Conservation (phyloP, 371 early-diverging fungal genomes). For the Dentiscutata heterogama region DNA sequence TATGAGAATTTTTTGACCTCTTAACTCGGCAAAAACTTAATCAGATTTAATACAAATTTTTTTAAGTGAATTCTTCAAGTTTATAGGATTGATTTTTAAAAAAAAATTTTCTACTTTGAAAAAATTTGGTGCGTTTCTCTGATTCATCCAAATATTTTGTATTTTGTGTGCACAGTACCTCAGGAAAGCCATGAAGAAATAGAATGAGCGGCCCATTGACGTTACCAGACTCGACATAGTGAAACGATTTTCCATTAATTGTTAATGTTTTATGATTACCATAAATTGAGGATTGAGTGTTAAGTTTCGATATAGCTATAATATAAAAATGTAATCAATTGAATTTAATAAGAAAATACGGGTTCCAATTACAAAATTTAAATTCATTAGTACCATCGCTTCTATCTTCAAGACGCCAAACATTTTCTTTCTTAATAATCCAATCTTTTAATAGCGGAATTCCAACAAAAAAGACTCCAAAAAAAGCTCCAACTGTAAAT, state of each 20-base stretch:
- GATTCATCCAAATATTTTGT: too few relatives aligned
- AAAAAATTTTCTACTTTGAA: too few relatives aligned
- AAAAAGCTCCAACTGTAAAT: background rate
- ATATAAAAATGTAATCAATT: background rate
- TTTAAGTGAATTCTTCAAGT: too few relatives aligned
- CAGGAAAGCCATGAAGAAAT: conserved; percentile 47
- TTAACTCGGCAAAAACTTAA: too few relatives aligned
- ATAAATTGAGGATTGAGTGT: conserved; percentile 27
- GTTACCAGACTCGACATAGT: conserved; percentile 44
- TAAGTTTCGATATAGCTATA: conserved; percentile 28
- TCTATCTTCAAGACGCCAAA: conserved; percentile 7
- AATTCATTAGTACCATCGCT: background rate
- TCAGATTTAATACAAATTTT: too few relatives aligned
- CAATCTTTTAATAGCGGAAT: conserved; percentile 5
- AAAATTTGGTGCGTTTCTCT: too few relatives aligned
- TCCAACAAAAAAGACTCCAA: background rate
- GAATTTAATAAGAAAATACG: background rate
- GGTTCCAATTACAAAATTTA: background rate
- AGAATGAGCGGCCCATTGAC: conserved; percentile 41
- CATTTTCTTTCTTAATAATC: background rate
- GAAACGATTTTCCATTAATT: conserved; percentile 41
- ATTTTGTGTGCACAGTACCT: conserved; percentile 25
- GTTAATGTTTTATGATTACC: conserved; percentile 41
- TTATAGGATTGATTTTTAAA: too few relatives aligned
- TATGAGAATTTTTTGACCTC: too few relatives aligned